These are phyloP conservation scores for Aspergillus candidus DNA, from an alignment of 2,329 filamentous ascomycete genomes.

Conservation along the genomic window DNA sequence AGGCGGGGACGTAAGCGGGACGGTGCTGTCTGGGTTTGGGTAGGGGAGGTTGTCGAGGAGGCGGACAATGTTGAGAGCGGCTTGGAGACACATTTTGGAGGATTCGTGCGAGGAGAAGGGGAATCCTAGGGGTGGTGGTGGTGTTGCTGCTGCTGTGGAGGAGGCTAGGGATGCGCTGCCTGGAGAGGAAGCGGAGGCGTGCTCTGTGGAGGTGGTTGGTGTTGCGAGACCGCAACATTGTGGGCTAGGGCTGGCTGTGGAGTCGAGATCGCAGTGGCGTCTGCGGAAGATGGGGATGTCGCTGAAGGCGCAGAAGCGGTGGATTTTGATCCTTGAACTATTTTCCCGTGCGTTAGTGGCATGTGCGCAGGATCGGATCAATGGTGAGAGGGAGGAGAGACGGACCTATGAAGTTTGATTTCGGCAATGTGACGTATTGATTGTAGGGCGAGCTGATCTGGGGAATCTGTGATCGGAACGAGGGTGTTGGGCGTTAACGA, in stretches of 20 bases:
- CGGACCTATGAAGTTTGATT: slow-evolving; percentile 22
- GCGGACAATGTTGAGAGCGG: slow-evolving; percentile 22
- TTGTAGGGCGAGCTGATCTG: slow-evolving; percentile 17
- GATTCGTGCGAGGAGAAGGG: slow-evolving; percentile 22
- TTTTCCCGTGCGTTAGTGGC: slow-evolving; percentile 2
- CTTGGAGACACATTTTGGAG: slow-evolving; percentile 22
- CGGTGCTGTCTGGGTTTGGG: slow-evolving; percentile 10
- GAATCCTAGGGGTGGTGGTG: slow-evolving; percentile 4
- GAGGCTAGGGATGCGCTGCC: neutral
- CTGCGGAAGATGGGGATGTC: slow-evolving; percentile 21
- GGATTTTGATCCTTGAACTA: slow-evolving; percentile 24
- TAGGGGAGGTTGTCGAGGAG: slow-evolving; percentile 22
- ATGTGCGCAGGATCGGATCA: neutral
- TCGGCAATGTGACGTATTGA: slow-evolving; percentile 20
- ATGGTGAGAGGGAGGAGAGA: neutral
- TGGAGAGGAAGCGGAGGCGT: neutral
- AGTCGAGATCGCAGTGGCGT: slow-evolving; percentile 18
- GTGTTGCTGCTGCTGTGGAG: neutral
- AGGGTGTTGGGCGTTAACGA: slow-evolving; percentile 1
- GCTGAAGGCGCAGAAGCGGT: slow-evolving; percentile 25
- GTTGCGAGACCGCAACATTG: neutral
- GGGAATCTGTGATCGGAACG: slow-evolving; percentile 3
- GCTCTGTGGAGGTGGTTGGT: neutral
- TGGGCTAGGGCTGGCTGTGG: slow-evolving; percentile 1
- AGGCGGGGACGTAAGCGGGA: slow-evolving; percentile 2